A percentile compares a stretch with the other conserved stretches of the same genome.
phyloP scores from a whole-genome alignment of 441 rosid species.

The Syzygium syzygioides region DNA sequence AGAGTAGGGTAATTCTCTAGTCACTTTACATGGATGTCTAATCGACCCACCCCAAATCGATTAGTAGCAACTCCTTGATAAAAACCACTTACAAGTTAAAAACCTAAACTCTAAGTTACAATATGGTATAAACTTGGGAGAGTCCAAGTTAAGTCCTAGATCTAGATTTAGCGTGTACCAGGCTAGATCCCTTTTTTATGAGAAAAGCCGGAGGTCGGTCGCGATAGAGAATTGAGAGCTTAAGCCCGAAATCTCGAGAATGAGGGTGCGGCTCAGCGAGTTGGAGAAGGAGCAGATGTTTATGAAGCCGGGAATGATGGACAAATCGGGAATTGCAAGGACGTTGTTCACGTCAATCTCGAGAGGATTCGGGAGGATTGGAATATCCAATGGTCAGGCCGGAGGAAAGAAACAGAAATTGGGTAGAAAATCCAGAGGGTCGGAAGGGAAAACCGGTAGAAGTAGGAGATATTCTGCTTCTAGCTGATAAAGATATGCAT shows the following conservation, averaged over 20 bases:
- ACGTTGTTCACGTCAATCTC: slow-evolving; percentile 67
- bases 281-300: slow-evolving; percentile 74
- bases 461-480: slow-evolving; percentile 46
- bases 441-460: slow-evolving; percentile 49
- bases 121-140: no score
- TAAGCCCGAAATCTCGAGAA: slow-evolving; percentile 82
- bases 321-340: slow-evolving; percentile 61
- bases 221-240: slow-evolving; percentile 61
- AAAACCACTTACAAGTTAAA: no score
- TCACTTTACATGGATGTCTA: no score
- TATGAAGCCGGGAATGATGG: slow-evolving; percentile 75
- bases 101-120: no score
- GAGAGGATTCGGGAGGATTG: slow-evolving; percentile 69
- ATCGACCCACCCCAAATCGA: no score
- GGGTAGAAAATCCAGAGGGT: slow-evolving; percentile 38
- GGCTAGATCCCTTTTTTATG: no score
- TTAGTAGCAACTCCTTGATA: no score
- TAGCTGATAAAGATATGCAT: not conserved
- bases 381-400: slow-evolving; percentile 40
- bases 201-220: no score
- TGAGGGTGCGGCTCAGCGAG: slow-evolving; percentile 81
- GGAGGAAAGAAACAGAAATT: slow-evolving; percentile 52
- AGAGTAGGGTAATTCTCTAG: no score
- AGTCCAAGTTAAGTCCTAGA: no score
- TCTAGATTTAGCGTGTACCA: no score